Evolutionary conservation across 768 basidiomycete genomes (phyloP).

Genomic region (Clitopilus passeckerianus): DNA sequence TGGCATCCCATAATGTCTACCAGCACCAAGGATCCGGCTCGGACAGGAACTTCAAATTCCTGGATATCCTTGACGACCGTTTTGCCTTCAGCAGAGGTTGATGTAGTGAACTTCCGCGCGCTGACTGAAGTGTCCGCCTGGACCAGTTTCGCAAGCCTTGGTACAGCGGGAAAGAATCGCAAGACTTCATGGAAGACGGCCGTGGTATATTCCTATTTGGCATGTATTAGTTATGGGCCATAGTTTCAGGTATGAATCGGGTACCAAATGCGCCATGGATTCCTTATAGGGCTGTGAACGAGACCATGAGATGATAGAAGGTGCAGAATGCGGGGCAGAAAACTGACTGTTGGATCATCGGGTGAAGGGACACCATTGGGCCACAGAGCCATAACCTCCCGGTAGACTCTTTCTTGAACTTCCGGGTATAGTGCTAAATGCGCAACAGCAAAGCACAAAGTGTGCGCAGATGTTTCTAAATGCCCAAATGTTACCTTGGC

Average conservation of each 20-base stretch:
- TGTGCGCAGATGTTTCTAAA: slow-evolving; percentile 43
- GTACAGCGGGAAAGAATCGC: slow-evolving; percentile 33
- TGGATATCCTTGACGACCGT: slow-evolving; percentile 22
- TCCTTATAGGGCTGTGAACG: slow-evolving; percentile 32
- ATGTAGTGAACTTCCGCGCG: slow-evolving; percentile 21
- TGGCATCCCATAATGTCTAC: slow-evolving; percentile 40
- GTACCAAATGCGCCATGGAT: slow-evolving; percentile 29
- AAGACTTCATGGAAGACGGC: slow-evolving; percentile 43
- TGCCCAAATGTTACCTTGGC: not conserved
- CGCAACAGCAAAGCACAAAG: slow-evolving; percentile 34
- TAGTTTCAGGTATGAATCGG: not conserved
- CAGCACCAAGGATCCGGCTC: slow-evolving; percentile 30
- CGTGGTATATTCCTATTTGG: slow-evolving; percentile 31
- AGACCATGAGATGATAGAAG: not conserved
- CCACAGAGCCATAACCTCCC: slow-evolving; percentile 35
- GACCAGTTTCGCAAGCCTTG: slow-evolving; percentile 30
- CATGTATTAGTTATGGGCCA: not conserved
- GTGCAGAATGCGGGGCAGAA: not conserved
- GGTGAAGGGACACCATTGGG: slow-evolving; percentile 25
- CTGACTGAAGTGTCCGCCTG: slow-evolving; percentile 27
- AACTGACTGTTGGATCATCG: slow-evolving; percentile 21
- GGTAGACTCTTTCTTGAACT: slow-evolving; percentile 38
- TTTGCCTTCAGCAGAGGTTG: slow-evolving; percentile 7
- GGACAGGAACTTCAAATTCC: slow-evolving; percentile 27
- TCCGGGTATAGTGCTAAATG: slow-evolving; percentile 48